Conservation (phyloP, 768 basidiomycete genomes). For the Suillus occidentalis region DNA sequence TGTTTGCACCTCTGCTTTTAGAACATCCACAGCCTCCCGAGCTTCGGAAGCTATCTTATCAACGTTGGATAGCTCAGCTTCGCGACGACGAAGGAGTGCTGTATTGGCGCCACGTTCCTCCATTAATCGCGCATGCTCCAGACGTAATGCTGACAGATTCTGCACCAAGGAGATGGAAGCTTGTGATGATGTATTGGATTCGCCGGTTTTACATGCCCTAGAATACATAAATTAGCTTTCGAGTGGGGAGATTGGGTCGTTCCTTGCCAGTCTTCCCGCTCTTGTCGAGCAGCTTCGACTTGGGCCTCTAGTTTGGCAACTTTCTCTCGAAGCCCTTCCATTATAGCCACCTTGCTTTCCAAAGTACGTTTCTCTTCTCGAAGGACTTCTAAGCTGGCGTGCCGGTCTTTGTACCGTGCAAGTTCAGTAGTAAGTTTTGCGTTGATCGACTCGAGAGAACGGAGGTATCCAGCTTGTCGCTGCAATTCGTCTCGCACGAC, state of each 20-base stretch:
- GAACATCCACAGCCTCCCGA: slow-evolving; percentile 28
- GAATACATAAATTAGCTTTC: slow-evolving; percentile 6
- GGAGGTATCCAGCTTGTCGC: slow-evolving; percentile 61
- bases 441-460: slow-evolving; percentile 60
- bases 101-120: slow-evolving; percentile 64
- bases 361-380: slow-evolving; percentile 72
- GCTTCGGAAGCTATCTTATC: slow-evolving; percentile 39
- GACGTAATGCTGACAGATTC: slow-evolving; percentile 57
- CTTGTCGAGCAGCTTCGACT: slow-evolving; percentile 56
- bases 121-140: slow-evolving; percentile 60
- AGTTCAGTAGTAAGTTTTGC: slow-evolving; percentile 56
- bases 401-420: slow-evolving; percentile 48
- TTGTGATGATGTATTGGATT: slow-evolving; percentile 39
- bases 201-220: slow-evolving; percentile 41
- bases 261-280: slow-evolving; percentile 59
- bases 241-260: background rate
- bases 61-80: slow-evolving; percentile 47
- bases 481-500: slow-evolving; percentile 69
- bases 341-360: slow-evolving; percentile 48
- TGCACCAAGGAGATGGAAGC: slow-evolving; percentile 58
- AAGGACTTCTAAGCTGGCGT: slow-evolving; percentile 66
- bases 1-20: slow-evolving; percentile 38
- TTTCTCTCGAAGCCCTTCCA: slow-evolving; percentile 57
- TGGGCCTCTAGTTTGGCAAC: slow-evolving; percentile 63
- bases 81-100: slow-evolving; percentile 53